Evolutionary conservation across 2,329 filamentous ascomycete genomes (phyloP).

Genomic region (Xylariaceae sp.): DNA sequence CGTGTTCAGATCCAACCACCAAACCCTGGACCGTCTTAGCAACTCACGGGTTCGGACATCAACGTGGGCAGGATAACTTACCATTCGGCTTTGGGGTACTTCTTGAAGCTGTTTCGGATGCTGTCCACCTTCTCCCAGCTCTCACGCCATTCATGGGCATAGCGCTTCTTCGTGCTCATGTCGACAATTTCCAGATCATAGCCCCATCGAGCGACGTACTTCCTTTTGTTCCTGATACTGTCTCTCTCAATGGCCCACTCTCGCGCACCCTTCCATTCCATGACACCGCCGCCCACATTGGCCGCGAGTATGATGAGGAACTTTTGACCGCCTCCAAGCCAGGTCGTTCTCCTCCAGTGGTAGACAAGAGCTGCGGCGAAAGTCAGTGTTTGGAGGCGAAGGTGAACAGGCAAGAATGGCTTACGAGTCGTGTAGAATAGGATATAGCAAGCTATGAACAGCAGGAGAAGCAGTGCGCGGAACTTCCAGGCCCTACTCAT

Average conservation of each 20-base stretch:
- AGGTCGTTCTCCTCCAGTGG: conserved; percentile 64
- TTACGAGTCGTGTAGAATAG: conserved; percentile 70
- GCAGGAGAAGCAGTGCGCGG: conserved; percentile 52
- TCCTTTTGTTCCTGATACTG: conserved; percentile 90
- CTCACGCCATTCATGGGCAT: conserved; percentile 97
- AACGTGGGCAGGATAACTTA: conserved; percentile 40
- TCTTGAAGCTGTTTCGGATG: conserved; percentile 78
- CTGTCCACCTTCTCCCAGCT: conserved; percentile 99
- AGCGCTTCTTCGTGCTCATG: conserved; percentile 98
- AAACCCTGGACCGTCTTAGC: conserved; percentile 63
- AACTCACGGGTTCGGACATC: neutral
- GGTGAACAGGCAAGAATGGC: conserved; percentile 33
- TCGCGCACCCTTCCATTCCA: conserved; percentile 96
- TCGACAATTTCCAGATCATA: conserved; percentile 96
- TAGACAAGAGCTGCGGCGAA: conserved; percentile 43
- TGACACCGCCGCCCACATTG: conserved; percentile 92
- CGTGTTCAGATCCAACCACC: conserved; percentile 98
- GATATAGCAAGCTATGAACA: conserved; percentile 56
- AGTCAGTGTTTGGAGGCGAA: conserved; percentile 22
- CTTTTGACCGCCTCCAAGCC: conserved; percentile 79
- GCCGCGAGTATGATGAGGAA: conserved; percentile 90
- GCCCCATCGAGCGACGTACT: conserved; percentile 81
- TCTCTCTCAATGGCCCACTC: conserved; percentile 98
- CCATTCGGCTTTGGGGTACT: conserved; percentile 96
- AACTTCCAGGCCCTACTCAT: conserved; percentile 63